These are phyloP conservation scores for Jacaranda copaia DNA, from an alignment of 257 asterid genomes.

Conservation along the genomic window DNA sequence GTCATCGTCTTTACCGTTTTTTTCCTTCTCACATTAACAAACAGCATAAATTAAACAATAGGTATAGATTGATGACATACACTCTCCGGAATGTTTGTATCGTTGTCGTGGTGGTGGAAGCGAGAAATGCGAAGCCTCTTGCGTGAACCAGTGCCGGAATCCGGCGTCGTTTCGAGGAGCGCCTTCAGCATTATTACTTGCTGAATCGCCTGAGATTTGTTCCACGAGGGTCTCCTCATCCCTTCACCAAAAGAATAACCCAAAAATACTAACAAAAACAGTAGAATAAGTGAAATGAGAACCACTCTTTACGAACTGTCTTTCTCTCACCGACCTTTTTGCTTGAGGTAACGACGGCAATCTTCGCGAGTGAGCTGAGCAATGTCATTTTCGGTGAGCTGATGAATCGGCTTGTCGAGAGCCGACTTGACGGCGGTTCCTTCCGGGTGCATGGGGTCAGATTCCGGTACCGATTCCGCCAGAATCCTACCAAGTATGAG, in stretches of 20 bases:
- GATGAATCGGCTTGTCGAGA: constrained; percentile 69
- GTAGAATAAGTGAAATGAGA: neutral
- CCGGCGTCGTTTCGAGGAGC: constrained; percentile 62
- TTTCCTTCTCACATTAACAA: neutral
- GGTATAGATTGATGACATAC: constrained; percentile 45
- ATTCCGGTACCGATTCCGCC: constrained; percentile 41
- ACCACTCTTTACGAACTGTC: neutral
- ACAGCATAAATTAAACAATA: neutral
- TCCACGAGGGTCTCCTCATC: constrained; percentile 84
- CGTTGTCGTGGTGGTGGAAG: constrained; percentile 21
- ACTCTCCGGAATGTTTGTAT: constrained; percentile 32
- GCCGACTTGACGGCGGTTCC: constrained; percentile 51
- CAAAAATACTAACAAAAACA: neutral
- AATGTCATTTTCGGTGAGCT: constrained; percentile 79
- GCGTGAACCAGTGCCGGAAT: constrained; percentile 43
- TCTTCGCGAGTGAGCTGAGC: constrained; percentile 82
- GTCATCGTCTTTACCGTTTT: neutral
- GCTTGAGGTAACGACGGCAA: constrained; percentile 77
- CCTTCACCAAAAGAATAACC: constrained; percentile 39
- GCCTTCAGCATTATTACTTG: constrained; percentile 71
- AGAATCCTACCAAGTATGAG: neutral
- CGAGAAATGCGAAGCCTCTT: constrained; percentile 46
- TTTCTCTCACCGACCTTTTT: constrained; percentile 51
- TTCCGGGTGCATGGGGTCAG: constrained; percentile 47
- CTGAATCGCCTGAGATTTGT: constrained; percentile 87